Conservation (phyloP, 2,329 filamentous ascomycete species). For the Diplodia intermedia region DNA sequence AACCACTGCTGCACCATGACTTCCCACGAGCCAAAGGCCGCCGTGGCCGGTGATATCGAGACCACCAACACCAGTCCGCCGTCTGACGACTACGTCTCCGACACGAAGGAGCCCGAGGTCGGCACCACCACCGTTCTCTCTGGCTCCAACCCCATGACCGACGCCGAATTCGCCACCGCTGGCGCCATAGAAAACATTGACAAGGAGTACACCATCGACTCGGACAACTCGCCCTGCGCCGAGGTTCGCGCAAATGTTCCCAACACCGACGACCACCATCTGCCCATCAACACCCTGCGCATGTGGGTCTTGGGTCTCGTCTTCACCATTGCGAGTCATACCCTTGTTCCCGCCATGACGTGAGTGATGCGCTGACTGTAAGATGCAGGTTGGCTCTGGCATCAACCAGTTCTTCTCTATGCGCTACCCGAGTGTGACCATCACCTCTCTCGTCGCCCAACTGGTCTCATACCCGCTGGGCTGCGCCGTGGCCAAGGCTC, state of each 20-base stretch:
- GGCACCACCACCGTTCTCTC: constrained; percentile 24
- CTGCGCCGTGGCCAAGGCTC: constrained; percentile 38
- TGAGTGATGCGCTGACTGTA: neutral
- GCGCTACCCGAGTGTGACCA: constrained; percentile 58
- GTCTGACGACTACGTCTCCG: constrained; percentile 19
- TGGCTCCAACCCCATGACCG: constrained; percentile 18
- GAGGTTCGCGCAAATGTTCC: constrained; percentile 32
- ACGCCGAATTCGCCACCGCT: constrained; percentile 24
- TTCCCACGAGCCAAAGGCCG: neutral
- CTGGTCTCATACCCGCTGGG: constrained; percentile 32
- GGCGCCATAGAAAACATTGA: constrained; percentile 32
- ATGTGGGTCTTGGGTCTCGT: constrained; percentile 56
- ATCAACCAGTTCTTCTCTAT: constrained; percentile 45
- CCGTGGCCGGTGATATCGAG: constrained; percentile 15
- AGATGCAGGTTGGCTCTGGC: constrained; percentile 31
- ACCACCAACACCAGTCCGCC: constrained; percentile 11
- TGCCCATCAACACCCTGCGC: constrained; percentile 52
- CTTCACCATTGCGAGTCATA: constrained; percentile 50
- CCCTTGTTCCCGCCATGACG: neutral
- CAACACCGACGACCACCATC: constrained; percentile 31
- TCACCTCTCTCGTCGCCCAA: constrained; percentile 60
- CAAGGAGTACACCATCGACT: constrained; percentile 30
- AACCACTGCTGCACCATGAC: constrained; percentile 8
- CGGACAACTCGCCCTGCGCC: constrained; percentile 30
- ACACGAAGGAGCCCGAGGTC: constrained; percentile 20